Conservation (phyloP, 352 stramenopile genomes). For the Phytophthora melonis region DNA sequence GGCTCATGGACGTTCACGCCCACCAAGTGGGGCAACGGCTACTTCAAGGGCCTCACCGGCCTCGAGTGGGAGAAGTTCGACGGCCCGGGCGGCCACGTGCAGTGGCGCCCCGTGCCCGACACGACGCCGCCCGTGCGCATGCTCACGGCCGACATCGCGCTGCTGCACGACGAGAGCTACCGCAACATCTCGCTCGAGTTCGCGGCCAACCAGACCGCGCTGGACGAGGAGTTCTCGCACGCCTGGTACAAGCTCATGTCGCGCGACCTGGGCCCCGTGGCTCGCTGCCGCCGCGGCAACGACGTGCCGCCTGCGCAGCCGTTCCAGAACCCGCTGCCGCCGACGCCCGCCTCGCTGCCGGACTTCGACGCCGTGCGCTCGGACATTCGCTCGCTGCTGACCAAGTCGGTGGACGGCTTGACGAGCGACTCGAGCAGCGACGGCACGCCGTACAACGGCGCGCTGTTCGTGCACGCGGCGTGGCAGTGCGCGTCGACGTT, state of each 20-base stretch:
- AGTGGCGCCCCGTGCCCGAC: slow-evolving; percentile 66
- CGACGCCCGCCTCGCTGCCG: slow-evolving; percentile 25
- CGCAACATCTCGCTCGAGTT: slow-evolving; percentile 70
- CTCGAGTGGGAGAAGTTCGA: slow-evolving; percentile 87
- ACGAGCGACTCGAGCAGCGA: slow-evolving; percentile 32
- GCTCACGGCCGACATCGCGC: slow-evolving; percentile 80
- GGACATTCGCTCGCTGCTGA: slow-evolving; percentile 36
- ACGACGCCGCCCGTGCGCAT: slow-evolving; percentile 73
- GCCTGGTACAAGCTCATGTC: slow-evolving; percentile 68
- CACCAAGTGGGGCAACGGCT: slow-evolving; percentile 94
- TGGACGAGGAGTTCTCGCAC: slow-evolving; percentile 73
- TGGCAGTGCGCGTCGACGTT: slow-evolving; percentile 91
- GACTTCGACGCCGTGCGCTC: slow-evolving; percentile 39
- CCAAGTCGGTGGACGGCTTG: slow-evolving; percentile 20
- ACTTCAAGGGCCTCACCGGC: slow-evolving; percentile 86
- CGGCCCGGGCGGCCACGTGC: slow-evolving; percentile 63
- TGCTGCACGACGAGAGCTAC: slow-evolving; percentile 70
- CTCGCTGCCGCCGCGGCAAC: slow-evolving; percentile 46
- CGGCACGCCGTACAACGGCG: slow-evolving; percentile 39
- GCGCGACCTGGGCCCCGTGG: slow-evolving; percentile 55
- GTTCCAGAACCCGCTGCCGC: slow-evolving; percentile 56
- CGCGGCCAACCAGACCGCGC: slow-evolving; percentile 55
- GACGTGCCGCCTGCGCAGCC: slow-evolving; percentile 47
- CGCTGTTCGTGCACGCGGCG: slow-evolving; percentile 73
- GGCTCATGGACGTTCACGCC: slow-evolving; percentile 86